Evolutionary conservation across 176 grass and related monocot species (phyloP).

Genomic region (Bonia amplexicaulis): DNA sequence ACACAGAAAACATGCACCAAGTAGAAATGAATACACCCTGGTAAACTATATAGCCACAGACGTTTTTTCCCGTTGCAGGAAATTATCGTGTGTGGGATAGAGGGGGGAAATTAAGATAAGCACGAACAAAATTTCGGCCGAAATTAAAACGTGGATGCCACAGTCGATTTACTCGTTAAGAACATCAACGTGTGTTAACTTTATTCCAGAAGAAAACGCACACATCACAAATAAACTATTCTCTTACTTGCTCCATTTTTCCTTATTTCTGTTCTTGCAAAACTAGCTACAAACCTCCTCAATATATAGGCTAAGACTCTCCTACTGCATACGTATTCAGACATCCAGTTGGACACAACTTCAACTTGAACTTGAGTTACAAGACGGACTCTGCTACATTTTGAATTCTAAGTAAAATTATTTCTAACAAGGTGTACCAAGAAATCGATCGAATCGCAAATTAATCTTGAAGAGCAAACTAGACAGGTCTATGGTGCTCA

Average conservation of each 20-base stretch:
- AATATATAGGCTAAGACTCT: too few relatives aligned
- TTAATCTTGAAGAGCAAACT: neutral
- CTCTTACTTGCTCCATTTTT: too few relatives aligned
- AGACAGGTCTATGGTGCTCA: neutral
- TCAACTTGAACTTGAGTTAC: too few relatives aligned
- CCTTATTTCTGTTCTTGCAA: too few relatives aligned
- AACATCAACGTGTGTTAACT: too few relatives aligned
- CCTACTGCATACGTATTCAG: too few relatives aligned
- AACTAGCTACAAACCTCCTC: too few relatives aligned
- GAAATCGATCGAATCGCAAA: neutral
- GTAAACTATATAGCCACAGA: conserved; percentile 24
- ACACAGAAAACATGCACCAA: conserved; percentile 11
- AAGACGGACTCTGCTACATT: too few relatives aligned
- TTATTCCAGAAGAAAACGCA: too few relatives aligned
- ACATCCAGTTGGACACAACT: too few relatives aligned
- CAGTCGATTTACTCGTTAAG: neutral
- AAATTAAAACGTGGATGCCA: neutral
- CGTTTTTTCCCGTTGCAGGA: neutral
- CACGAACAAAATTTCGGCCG: neutral
- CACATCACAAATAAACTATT: too few relatives aligned
- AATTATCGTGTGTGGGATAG: neutral
- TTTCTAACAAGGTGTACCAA: neutral
- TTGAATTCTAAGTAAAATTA: too few relatives aligned
- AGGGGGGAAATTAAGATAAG: conserved; percentile 16
- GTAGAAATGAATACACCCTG: conserved; percentile 8